These are phyloP conservation scores for Ceratocystis albifundus DNA, from an alignment of 2,329 filamentous ascomycete species.

Conservation along the genomic window DNA sequence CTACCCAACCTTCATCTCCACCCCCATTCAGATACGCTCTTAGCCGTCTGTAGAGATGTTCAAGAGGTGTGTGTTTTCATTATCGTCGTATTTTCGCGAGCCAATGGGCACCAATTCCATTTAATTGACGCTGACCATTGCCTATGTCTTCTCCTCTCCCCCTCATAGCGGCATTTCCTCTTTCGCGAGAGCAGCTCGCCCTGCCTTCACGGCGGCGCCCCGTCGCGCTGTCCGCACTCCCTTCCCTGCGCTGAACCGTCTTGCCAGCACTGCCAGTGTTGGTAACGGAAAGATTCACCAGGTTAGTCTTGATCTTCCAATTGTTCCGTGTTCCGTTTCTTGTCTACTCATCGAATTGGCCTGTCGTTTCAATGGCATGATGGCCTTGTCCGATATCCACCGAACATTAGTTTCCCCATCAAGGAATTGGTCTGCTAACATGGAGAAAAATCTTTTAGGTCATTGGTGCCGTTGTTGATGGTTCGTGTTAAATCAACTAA, in stretches of 20 bases:
- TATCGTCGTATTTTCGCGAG: conserved; percentile 28
- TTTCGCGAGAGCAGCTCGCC: conserved; percentile 51
- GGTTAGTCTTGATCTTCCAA: conserved; percentile 34
- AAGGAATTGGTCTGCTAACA: conserved; percentile 28
- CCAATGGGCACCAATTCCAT: conserved; percentile 35
- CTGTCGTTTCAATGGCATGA: conserved; percentile 5
- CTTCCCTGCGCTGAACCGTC: conserved; percentile 45
- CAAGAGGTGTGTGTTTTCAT: conserved; percentile 55
- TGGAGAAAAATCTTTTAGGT: conserved; percentile 60
- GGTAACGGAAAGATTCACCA: conserved; percentile 59
- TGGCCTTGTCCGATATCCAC: conserved; percentile 11
- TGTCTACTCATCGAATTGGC: not conserved
- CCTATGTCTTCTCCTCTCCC: conserved; percentile 27
- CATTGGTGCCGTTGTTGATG: conserved; percentile 98
- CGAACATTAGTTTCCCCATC: not conserved
- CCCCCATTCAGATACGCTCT: conserved; percentile 50
- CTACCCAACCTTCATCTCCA: conserved; percentile 43
- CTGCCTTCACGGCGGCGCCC: conserved; percentile 45
- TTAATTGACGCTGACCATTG: conserved; percentile 26
- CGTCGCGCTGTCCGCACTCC: conserved; percentile 46
- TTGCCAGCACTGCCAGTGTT: conserved; percentile 47
- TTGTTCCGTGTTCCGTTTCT: conserved; percentile 5
- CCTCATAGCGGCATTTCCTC: conserved; percentile 53
- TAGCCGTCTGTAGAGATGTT: conserved; percentile 66
- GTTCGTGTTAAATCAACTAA: conserved; percentile 43